Evolutionary conservation across 2,329 filamentous ascomycete species (phyloP).

Genomic region (Acrodontium crateriforme): DNA sequence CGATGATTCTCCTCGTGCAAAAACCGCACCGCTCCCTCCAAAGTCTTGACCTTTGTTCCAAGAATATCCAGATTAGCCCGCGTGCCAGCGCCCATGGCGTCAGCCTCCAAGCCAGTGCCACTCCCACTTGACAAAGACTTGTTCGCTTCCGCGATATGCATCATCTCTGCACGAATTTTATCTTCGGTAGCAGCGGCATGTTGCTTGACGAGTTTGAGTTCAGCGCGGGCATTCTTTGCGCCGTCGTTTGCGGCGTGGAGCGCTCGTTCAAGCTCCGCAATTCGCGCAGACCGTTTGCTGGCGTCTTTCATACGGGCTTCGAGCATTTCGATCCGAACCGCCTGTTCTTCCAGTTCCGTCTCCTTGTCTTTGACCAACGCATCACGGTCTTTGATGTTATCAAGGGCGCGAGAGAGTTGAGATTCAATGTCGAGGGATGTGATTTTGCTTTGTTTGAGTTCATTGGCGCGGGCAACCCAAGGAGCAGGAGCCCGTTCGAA

Average conservation of each 20-base stretch:
- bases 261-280: constrained; percentile 46
- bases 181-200: constrained; percentile 16
- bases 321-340: constrained; percentile 87
- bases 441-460: constrained; percentile 69
- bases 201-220: constrained; percentile 13
- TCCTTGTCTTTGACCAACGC: constrained; percentile 40
- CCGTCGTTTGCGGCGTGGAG: constrained; percentile 18
- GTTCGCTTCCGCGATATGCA: constrained; percentile 11
- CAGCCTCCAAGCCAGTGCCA: constrained; percentile 44
- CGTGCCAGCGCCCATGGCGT: constrained; percentile 54
- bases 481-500: constrained; percentile 62
- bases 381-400: constrained; percentile 65
- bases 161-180: constrained; percentile 17
- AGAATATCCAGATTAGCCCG: constrained; percentile 57
- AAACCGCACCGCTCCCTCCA: constrained; percentile 51
- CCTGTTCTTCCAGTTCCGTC: constrained; percentile 69
- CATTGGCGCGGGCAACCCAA: constrained; percentile 70
- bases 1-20: constrained; percentile 54
- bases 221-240: constrained; percentile 43
- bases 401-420: constrained; percentile 65
- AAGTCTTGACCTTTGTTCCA: constrained; percentile 53
- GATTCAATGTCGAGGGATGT: constrained; percentile 73
- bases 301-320: constrained; percentile 78
- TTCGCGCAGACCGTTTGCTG: constrained; percentile 58
- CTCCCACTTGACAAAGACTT: constrained; percentile 37